Base-by-base conservation (phyloP, 2,329 filamentous ascomycete genomes). In the Colletotrichum phormii region DNA sequence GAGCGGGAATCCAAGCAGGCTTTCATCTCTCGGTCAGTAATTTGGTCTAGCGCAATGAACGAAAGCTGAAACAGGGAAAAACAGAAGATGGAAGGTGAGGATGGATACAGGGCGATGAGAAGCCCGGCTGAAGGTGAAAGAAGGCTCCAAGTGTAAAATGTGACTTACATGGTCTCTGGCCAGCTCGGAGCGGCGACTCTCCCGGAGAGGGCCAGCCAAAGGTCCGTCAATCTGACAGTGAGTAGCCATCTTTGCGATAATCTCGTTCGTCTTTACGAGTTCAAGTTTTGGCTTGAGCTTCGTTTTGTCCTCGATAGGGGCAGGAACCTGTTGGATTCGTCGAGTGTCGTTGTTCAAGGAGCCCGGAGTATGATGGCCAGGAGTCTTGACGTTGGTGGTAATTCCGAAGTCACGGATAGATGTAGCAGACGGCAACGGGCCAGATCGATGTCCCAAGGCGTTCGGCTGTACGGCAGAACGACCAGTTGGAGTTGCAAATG, bases 161-260 rank as follows among this genome's bases (percentile, higher is more conserved):
- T 29, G 42, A 74, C 74, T 61, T 72, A 75, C 74, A 22, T 75
- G 74, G n/a, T 72, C 55, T 15, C 54, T 53, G 4, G 74, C 68
- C 26, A 75, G 67, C 59, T 74, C 72, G 26, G 72, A 68, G n/a
- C 74, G 74, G 15, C 74, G 72, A 51, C 61, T 71, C 26, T 74
- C 74, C 22, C 74, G 67, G 37, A 75, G 67, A 66, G 74, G 67
- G 29, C 74, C 72, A 18, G 60, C 37, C 61, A 75, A 64, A n/a
- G 74, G 74, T 15, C 74, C 74, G 12, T 73, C 67, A 9, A 75
- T 60, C 46, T 75, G 74, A 31, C 74, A 75, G 49, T 75, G 72
- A 29, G 74, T 67, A 31, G 71, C 66, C 71, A 72, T 72, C 33
- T 70, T 46, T 24, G 29, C 33, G 18, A 61, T 5, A n/a, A 55